A percentile compares a stretch with the other conserved stretches of the same genome.
phyloP scores from a whole-genome alignment of 805 yeast species.

The Hanseniaspora guilliermondii region DNA sequence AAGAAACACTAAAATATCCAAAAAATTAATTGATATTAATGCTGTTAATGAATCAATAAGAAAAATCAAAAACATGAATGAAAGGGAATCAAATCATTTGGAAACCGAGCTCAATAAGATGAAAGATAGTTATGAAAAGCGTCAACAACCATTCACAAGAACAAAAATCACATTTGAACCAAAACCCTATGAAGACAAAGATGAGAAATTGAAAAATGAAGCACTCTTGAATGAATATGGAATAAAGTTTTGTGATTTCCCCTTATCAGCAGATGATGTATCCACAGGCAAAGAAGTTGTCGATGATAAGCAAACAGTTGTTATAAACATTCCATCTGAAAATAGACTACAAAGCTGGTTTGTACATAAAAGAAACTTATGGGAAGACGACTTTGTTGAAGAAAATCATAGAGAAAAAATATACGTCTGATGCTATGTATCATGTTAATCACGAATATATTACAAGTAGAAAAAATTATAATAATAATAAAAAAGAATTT shows the following conservation, averaged over 20 bases:
- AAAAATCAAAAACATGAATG: slow-evolving; percentile 22
- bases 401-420: slow-evolving; percentile 27
- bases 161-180: slow-evolving; percentile 10
- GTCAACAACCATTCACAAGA: slow-evolving; percentile 11
- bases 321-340: slow-evolving; percentile 42
- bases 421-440: slow-evolving; percentile 6
- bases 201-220: slow-evolving; percentile 3
- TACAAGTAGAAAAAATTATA: neutral
- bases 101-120: neutral
- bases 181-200: neutral
- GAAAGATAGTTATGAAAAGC: neutral
- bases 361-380: slow-evolving; percentile 43
- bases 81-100: neutral
- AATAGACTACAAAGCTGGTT: slow-evolving; percentile 68
- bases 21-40: slow-evolving; percentile 21
- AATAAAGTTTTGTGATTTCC: neutral
- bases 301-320: slow-evolving; percentile 24
- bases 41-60: slow-evolving; percentile 27
- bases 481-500: neutral
- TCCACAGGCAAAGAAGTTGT: neutral
- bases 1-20: neutral
- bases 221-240: slow-evolving; percentile 5
- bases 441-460: neutral
- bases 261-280: neutral
- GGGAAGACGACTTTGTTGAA: slow-evolving; percentile 42